phyloP scores from a whole-genome alignment of 2,329 filamentous ascomycete genomes.

The Ampelomyces quisqualis region DNA sequence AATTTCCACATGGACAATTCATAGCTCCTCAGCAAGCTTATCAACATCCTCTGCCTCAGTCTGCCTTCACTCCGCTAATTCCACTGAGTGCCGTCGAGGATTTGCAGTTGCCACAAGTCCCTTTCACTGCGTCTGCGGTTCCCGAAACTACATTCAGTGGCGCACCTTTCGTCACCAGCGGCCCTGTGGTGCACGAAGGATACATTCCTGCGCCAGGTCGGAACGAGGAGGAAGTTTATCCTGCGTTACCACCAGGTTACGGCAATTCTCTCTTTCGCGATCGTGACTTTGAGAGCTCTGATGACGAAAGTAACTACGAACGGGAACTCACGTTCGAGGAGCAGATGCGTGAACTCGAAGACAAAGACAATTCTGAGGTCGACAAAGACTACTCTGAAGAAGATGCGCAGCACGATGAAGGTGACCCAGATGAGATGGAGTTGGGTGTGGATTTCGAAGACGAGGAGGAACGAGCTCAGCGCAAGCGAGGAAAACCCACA shows the following conservation, averaged over 20 bases:
- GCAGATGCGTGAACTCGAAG: conserved; percentile 27
- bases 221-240: conserved; percentile 38
- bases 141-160: conserved; percentile 27
- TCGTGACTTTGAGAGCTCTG: conserved; percentile 26
- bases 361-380: conserved; percentile 33
- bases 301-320: conserved; percentile 33
- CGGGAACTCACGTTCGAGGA: conserved; percentile 34
- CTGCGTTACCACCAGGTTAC: conserved; percentile 21
- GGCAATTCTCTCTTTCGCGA: conserved; percentile 23
- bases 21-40: conserved; percentile 22
- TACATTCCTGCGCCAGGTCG: conserved; percentile 42
- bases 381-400: conserved; percentile 42
- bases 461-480: conserved; percentile 20
- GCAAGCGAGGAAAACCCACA: conserved; percentile 18
- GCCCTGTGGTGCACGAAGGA: conserved; percentile 43
- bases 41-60: conserved; percentile 14
- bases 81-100: conserved; percentile 26
- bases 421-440: conserved; percentile 37
- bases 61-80: conserved; percentile 23
- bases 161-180: conserved; percentile 23
- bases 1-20: conserved; percentile 17
- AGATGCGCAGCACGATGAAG: conserved; percentile 35
- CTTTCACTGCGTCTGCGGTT: conserved; percentile 15
- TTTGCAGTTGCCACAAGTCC: conserved; percentile 15
- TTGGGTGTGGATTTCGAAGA: conserved; percentile 34